Evolutionary conservation across 1,139 yeast species (phyloP), one percentile per base, ranked within the genome.

Genomic region (Sugiyamaella pinicola): DNA sequence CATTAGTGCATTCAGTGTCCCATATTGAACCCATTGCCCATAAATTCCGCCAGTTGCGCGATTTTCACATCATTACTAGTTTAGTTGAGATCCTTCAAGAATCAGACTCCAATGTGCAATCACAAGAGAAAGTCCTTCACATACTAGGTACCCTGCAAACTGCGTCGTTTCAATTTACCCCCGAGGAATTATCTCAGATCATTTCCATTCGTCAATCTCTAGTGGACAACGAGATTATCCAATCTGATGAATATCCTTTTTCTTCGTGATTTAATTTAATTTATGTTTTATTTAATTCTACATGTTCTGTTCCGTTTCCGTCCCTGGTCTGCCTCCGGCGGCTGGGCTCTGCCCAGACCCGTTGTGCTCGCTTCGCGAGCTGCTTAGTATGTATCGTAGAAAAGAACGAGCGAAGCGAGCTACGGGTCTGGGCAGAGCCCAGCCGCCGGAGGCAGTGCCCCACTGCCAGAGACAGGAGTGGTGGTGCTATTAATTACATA

Each of bases 121-220:
- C 84, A 43, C 74, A 82, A 29, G 95, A 87, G 61, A 83, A 84
- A 69, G 75, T 82, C 0, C 69, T 86, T 57, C 78, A 78, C 56
- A 74, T 85, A 33, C 63, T 86, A 18, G 67, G 77, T 1, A 78
- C 78, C 40, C 72, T 86, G 59, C 70, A 26, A 62, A 44, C 72
- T 8, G 70, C 74, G 48, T 77, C 79, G 4, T 77, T 74, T 63
- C 63, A 72, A 52, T 85, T 85, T 60, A 71, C 72, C 19, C 69
- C 70, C 0, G 70, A 64, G 0, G 93, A 87, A 62, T 55, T 76
- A 41, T 62, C 62, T 1, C 66, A 68, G 33, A 72, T 84, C 44
- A 62, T 69, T 15, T 60, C 62, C n/a, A 76, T 78, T 4, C 71
- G 82, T 45, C 64, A 69, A 15, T 49, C 52, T 26, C 57, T 64